A percentile compares a stretch with the other conserved stretches of the same genome.
Evolutionary conservation across 257 asterid genomes (phyloP).

Genomic region (Fraxinus cuspidata): DNA sequence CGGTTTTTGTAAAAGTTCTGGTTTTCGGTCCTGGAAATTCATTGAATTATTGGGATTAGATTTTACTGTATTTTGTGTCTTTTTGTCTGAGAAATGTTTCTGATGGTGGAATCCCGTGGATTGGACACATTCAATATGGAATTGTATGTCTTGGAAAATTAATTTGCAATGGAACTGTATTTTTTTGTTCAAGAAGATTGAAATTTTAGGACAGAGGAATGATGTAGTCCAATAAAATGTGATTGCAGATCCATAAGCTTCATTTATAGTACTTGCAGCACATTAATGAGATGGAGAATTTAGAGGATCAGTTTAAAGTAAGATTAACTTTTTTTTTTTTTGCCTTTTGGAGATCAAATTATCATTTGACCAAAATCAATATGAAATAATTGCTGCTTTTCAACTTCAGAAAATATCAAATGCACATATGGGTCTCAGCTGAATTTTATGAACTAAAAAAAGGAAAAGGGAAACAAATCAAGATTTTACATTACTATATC

Average conservation of each 20-base stretch:
- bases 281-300: background rate
- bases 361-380: background rate
- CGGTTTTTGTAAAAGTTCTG: background rate
- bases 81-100: background rate
- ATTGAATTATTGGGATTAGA: background rate
- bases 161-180: background rate
- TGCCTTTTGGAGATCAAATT: background rate
- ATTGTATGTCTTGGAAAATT: background rate
- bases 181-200: background rate
- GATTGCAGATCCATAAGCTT: background rate
- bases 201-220: background rate
- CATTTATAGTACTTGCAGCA: background rate
- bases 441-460: background rate
- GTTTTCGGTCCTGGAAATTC: background rate
- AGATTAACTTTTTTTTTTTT: background rate
- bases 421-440: background rate
- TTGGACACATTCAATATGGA: background rate
- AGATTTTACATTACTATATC: background rate
- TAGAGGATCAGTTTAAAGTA: background rate
- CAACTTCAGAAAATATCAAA: background rate
- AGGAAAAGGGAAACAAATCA: background rate
- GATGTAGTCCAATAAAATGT: background rate
- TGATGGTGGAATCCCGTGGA: background rate
- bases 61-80: background rate
- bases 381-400: background rate